Evolutionary conservation across 495 filamentous ascomycete genomes (phyloP).

Genomic region (Lasiosphaeris hirsuta): DNA sequence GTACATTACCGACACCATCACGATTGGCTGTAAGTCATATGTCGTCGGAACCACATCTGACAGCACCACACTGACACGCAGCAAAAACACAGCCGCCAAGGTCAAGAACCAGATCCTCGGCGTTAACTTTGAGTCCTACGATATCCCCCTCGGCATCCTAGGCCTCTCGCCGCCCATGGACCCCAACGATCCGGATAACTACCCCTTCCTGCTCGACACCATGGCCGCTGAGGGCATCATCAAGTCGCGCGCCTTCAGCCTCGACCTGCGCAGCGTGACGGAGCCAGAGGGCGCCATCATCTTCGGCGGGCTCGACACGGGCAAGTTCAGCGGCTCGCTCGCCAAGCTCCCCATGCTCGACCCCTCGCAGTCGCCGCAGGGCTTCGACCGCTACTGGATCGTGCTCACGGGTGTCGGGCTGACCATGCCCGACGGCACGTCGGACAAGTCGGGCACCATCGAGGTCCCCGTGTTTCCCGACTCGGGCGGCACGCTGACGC

Average conservation of each 20-base stretch:
- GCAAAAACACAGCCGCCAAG: constrained; percentile 26
- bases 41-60: too few species aligned
- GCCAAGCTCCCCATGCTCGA: constrained; percentile 45
- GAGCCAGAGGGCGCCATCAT: constrained; percentile 61
- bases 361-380: constrained; percentile 25
- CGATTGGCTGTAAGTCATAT: constrained; percentile 31
- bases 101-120: constrained; percentile 41
- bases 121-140: constrained; percentile 32
- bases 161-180: constrained; percentile 60
- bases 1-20: constrained; percentile 41
- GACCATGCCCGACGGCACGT: constrained; percentile 22
- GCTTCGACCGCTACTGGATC: constrained; percentile 31
- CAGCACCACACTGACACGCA: neutral
- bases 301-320: constrained; percentile 72
- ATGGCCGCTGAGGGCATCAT: constrained; percentile 61
- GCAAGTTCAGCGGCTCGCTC: constrained; percentile 64
- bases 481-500: constrained; percentile 25
- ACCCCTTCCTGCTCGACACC: constrained; percentile 64
- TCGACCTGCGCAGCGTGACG: constrained; percentile 55
- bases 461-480: constrained; percentile 31
- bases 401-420: constrained; percentile 24
- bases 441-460: constrained; percentile 15
- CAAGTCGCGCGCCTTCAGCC: constrained; percentile 67
- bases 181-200: constrained; percentile 43
- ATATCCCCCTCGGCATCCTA: constrained; percentile 62